Percentiles rank a stretch among this genome's conserved stretches.
These are phyloP conservation scores for Calonectria crousiana DNA, from an alignment of 2,329 filamentous ascomycete species.

Conservation along the genomic window DNA sequence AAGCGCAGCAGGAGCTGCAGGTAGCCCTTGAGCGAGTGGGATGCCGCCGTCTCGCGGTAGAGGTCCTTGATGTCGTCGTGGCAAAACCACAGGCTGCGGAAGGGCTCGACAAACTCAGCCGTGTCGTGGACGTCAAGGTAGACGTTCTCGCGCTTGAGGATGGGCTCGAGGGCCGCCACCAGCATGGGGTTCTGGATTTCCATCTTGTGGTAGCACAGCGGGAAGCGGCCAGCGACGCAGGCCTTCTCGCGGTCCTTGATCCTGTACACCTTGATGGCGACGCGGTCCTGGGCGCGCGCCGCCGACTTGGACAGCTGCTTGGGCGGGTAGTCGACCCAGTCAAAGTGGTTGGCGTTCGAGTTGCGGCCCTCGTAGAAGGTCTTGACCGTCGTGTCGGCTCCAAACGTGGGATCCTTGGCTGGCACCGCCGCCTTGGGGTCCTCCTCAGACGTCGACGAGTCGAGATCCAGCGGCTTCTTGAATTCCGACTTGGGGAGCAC, in stretches of 20 bases:
- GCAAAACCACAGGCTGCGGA: conserved; percentile 58
- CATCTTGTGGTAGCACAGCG: conserved; percentile 55
- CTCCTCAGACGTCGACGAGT: conserved; percentile 30
- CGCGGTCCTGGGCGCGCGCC: conserved; percentile 51
- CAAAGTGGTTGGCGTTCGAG: conserved; percentile 37
- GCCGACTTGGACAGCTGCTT: conserved; percentile 55
- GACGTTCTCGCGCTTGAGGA: conserved; percentile 56
- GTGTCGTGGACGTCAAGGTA: conserved; percentile 53
- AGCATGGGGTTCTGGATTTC: conserved; percentile 58
- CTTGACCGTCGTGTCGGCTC: conserved; percentile 49
- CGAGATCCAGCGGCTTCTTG: conserved; percentile 32
- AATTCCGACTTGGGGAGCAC: conserved; percentile 38
- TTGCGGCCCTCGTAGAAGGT: conserved; percentile 54
- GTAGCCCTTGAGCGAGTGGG: conserved; percentile 50
- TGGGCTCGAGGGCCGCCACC: conserved; percentile 56
- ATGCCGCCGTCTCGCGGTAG: conserved; percentile 41
- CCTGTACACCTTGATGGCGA: conserved; percentile 61
- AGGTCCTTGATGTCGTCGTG: conserved; percentile 56
- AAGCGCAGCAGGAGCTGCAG: conserved; percentile 55
- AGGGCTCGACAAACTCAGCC: conserved; percentile 54
- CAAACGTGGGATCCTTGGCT: conserved; percentile 44
- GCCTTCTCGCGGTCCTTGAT: conserved; percentile 57
- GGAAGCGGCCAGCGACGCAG: conserved; percentile 52
- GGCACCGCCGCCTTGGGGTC: conserved; percentile 19
- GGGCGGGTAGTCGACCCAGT: conserved; percentile 58